Evolutionary conservation across 75 land plant genomes (phyloP).

Genomic region (Chamaecyparis obtusa): DNA sequence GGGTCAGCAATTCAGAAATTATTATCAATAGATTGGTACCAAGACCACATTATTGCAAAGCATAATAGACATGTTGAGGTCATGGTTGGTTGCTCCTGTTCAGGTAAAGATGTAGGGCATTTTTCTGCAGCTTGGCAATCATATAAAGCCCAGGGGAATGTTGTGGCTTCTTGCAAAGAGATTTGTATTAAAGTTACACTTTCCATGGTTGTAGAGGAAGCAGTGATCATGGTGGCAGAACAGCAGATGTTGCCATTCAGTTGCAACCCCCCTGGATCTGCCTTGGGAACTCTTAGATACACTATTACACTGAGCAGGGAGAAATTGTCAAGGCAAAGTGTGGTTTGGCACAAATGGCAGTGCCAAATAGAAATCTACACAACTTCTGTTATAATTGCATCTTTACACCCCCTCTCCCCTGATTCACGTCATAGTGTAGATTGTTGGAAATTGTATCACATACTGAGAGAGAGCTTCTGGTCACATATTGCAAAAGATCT

Average conservation of each 20-base stretch:
- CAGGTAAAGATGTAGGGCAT: slow-evolving; percentile 65
- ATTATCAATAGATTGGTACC: no score
- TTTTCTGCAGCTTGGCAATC: neutral
- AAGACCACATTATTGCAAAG: no score
- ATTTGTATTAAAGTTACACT: slow-evolving; percentile 15
- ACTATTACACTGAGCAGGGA: slow-evolving; percentile 67
- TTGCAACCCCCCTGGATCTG: neutral
- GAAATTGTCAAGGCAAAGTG: slow-evolving; percentile 97
- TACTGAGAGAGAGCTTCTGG: no score
- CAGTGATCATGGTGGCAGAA: slow-evolving; percentile 24
- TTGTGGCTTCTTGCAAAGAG: slow-evolving; percentile 13
- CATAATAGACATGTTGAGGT: no score
- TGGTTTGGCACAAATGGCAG: slow-evolving; percentile 73
- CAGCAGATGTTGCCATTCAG: slow-evolving; percentile 16
- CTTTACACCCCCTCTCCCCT: slow-evolving; percentile 57
- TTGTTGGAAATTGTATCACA: slow-evolving; percentile 43
- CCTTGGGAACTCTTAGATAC: slow-evolving; percentile 71
- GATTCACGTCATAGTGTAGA: slow-evolving; percentile 65
- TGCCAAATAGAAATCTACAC: slow-evolving; percentile 84
- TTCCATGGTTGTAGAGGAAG: neutral
- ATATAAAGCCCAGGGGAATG: slow-evolving; percentile 27
- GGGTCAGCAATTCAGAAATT: no score
- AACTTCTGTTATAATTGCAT: slow-evolving; percentile 86
- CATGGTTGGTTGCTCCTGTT: no score
- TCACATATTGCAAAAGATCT: no score